A percentile compares a stretch with the other conserved stretches of the same genome.
These are phyloP conservation scores for Ammopiptanthus mongolicus DNA, from an alignment of 306 rosid genomes.

Conservation along the genomic window DNA sequence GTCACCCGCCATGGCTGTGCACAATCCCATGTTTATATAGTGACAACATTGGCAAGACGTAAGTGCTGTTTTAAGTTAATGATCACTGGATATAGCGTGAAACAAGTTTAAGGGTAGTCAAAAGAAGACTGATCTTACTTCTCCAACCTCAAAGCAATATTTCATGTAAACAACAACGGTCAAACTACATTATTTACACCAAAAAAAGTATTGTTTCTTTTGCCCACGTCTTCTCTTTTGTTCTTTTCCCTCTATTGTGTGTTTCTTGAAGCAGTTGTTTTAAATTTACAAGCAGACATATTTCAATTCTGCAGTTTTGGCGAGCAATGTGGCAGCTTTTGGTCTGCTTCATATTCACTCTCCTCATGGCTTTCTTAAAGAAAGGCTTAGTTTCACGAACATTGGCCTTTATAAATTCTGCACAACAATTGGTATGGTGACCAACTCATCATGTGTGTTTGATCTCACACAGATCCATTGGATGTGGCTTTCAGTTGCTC, in stretches of 20 bases:
- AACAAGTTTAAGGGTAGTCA: not conserved
- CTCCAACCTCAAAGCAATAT: not conserved
- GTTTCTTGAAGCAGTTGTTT: not conserved
- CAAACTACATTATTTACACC: slow-evolving; percentile 25
- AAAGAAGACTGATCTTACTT: too few species aligned
- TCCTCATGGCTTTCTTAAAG: not conserved
- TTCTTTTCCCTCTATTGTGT: not conserved
- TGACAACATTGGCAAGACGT: too few species aligned
- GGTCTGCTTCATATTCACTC: not conserved
- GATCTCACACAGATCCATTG: slow-evolving; percentile 32
- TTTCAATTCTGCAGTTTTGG: not conserved
- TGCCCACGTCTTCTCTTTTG: not conserved
- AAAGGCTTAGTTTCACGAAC: not conserved
- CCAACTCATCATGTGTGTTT: slow-evolving; percentile 23
- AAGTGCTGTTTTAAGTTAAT: too few species aligned
- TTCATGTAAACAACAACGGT: not conserved
- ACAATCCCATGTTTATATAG: too few species aligned
- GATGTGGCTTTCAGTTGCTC: slow-evolving; percentile 73
- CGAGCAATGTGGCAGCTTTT: not conserved
- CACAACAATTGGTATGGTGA: not conserved
- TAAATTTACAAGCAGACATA: slow-evolving; percentile 1
- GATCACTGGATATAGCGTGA: too few species aligned
- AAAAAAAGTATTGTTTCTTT: not conserved
- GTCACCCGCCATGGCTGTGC: too few species aligned
- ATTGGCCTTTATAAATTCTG: not conserved